Evolutionary conservation across 352 stramenopile species (phyloP), one percentile per base, ranked within the genome.

Genomic region (Halophytophthora polymorphica): DNA sequence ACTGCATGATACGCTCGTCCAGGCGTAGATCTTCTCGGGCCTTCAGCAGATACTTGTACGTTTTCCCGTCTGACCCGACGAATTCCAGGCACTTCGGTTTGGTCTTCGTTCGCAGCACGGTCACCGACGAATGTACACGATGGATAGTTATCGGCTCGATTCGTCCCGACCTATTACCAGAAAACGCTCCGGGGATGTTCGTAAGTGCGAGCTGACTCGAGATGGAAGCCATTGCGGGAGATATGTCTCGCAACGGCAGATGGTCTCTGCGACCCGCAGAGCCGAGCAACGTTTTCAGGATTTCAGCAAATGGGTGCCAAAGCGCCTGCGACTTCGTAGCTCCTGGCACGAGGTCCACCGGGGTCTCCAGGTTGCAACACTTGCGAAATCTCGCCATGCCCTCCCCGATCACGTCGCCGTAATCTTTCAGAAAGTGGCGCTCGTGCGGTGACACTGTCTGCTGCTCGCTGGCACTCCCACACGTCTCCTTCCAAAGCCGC

Each of bases 1-100:
- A 86, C 66, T 97, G 88, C 88, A 97, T 97, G 43, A 97, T 79
- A 5, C 88, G 76, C 53, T 96, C 85, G 53, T 97, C 88, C 19
- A 97, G 68, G 17, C 83, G 83, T 25, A 97, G 61, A 53, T 97
- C 88, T 62, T 97, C 88, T 15, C 80, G 66, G 3, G 86, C 83
- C 45, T 97, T 96, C 1, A 96, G 64, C 40, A 96, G 54, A 43
- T 95, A 96, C 14, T 76, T 83, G 59, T 93, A 83, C 19, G 45
- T 57, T 48, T 69, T 52, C 1, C 88, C 88, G 49, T 96, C 70
- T 1, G 76, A 90, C 21, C 84, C 88, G 18, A 86, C 53, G 13
- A 97, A 79, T 43, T 75, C 71, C 35, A 97, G 47, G 5, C 74
- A 82, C 45, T 97, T 97, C 0, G 88, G 88, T 37, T 90, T 92